Conservation (phyloP, 768 basidiomycete genomes). For the Boletus fagicola region DNA sequence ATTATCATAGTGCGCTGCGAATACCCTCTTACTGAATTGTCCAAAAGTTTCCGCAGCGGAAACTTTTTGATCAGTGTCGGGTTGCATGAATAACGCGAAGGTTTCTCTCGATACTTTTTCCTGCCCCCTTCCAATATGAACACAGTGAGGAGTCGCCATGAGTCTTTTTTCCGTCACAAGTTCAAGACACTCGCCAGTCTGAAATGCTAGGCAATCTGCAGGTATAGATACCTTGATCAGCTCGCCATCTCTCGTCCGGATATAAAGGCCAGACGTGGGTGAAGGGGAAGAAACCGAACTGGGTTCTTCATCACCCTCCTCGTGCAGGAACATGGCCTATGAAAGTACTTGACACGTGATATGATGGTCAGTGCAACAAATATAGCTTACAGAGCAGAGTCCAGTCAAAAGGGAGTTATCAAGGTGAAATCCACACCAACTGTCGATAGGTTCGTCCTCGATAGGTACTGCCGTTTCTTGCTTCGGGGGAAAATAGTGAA, state of each 20-base stretch:
- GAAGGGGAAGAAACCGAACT: constrained; percentile 64
- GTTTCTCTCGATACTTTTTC: constrained; percentile 77
- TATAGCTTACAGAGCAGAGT: constrained; percentile 70
- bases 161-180: constrained; percentile 79
- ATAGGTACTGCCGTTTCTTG: constrained; percentile 35
- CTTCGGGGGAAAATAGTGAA: constrained; percentile 92
- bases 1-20: constrained; percentile 50
- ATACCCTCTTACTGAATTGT: constrained; percentile 81
- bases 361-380: neutral
- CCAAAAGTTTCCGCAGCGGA: constrained; percentile 78
- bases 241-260: constrained; percentile 77
- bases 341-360: constrained; percentile 6
- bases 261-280: constrained; percentile 82
- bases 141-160: constrained; percentile 93
- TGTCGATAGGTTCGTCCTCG: constrained; percentile 72
- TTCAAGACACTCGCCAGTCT: constrained; percentile 95
- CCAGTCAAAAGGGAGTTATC: constrained; percentile 92
- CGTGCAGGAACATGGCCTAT: constrained; percentile 81
- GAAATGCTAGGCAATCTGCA: constrained; percentile 82
- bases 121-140: constrained; percentile 62
- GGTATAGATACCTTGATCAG: constrained; percentile 88
- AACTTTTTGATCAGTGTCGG: constrained; percentile 75
- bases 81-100: constrained; percentile 87
- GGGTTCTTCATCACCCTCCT: constrained; percentile 41
- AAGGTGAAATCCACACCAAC: constrained; percentile 93